Conservation (phyloP, 2,329 filamentous ascomycete species). For the Davidsoniella eucalypti region DNA sequence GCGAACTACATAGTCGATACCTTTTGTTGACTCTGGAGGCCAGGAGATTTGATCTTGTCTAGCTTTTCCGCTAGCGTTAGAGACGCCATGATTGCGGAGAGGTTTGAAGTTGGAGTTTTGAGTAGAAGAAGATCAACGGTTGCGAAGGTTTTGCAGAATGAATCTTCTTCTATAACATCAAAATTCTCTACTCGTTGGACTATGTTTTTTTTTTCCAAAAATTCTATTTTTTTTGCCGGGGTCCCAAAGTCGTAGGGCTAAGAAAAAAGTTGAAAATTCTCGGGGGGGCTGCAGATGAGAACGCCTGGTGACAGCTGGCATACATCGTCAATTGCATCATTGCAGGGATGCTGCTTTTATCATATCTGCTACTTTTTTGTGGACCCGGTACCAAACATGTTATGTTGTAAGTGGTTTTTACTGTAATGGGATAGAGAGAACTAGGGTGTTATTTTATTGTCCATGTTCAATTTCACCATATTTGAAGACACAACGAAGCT, state of each 20-base stretch:
- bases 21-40: conserved; percentile 88
- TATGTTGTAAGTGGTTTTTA: background rate
- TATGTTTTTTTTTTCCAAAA: conserved; percentile 7
- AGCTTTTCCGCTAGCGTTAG: conserved; percentile 67
- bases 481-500: background rate
- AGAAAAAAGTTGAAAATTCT: conserved; percentile 11
- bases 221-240: background rate
- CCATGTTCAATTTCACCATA: background rate
- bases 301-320: background rate
- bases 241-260: background rate
- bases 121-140: background rate
- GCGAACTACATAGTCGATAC: conserved; percentile 25
- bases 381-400: background rate
- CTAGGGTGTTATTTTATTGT: no score
- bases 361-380: conserved; percentile 9
- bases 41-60: conserved; percentile 92
- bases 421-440: background rate
- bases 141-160: background rate
- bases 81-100: conserved; percentile 26
- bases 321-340: conserved; percentile 8
- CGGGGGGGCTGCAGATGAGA: conserved; percentile 1
- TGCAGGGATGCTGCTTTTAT: background rate
- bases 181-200: conserved; percentile 2
- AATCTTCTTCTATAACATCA: background rate
- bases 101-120: conserved; percentile 13